Evolutionary conservation across 345 rosid genomes (phyloP).

Genomic region (Salix brachista): DNA sequence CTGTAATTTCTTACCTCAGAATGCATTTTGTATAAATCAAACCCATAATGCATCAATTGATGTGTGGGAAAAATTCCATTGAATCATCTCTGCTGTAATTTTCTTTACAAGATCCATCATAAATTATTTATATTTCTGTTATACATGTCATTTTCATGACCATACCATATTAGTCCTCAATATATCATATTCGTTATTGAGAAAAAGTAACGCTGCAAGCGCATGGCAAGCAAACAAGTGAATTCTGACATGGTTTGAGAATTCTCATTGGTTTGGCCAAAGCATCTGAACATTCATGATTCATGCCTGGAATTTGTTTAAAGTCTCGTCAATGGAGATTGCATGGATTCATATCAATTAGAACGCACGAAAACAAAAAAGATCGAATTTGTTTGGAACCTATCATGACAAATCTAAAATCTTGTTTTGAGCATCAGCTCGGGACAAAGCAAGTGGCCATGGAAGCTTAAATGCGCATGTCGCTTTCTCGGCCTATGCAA

Average conservation of each 20-base stretch:
- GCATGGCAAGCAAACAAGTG: neutral
- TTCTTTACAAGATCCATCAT: no score
- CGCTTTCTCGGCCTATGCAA: neutral
- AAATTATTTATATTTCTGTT: no score
- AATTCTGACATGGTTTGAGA: conserved; percentile 2
- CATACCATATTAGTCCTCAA: neutral
- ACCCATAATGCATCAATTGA: no score
- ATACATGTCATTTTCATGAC: no score
- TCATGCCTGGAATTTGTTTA: neutral
- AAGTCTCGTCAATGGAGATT: neutral
- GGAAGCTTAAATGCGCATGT: neutral
- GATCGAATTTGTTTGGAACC: conserved; percentile 8
- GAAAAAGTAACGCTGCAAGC: neutral
- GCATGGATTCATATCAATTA: neutral
- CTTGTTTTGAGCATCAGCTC: neutral
- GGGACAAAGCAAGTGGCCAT: neutral
- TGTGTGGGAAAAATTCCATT: no score
- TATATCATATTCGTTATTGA: neutral
- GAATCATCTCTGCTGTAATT: no score
- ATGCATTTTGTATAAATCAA: no score
- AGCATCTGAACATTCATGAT: neutral
- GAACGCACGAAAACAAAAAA: neutral
- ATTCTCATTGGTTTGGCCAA: neutral
- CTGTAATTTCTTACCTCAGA: no score
- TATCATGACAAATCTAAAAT: neutral